Base-by-base conservation (phyloP, 257 asterid genomes). In the Phtheirospermum japonicum region DNA sequence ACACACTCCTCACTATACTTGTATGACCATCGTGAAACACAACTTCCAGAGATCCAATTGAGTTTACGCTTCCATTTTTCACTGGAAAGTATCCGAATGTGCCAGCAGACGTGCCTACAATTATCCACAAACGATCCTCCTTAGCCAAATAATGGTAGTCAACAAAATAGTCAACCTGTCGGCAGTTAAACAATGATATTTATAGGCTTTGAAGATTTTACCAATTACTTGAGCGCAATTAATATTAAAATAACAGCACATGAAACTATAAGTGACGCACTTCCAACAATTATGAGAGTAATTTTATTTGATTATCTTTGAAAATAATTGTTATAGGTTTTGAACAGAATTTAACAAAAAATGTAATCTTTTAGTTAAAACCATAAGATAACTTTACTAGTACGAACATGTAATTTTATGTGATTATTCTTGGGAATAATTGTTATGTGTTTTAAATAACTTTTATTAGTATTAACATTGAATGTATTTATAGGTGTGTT, bases 111-210 rank as follows among this genome's bases (percentile, higher is more conserved):
- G 96, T 82, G 64, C 96, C 97, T 7, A 91, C 99, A 19, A 89
- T 79, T 14, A 69, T 84, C 95, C 93, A 86, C n/a, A 92, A 71
- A 10, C 71, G 67, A 52, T 85, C 88, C 23, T 82, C 90, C 79
- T 89, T 95, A 1, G 28, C 48, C 31, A 94, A 93, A 71, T 89
- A 93, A 77, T 83, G 85, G 73, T 96, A 93, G 64, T 89, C 91
- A 57, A 85, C 76, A 67, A 93, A 89, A 76, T 93, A 89, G 67
- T 89, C 97, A 40, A 93, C 89, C 99, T 89, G 76, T 56, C 45
- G 37, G 7, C 66, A 40, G 43, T 45, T 28, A 5, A 9, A 23
- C 31, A 46, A 46, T n/a, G 9, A 17, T 48, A 18, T 17, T 14
- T 48, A 48, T 1, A n/a, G n/a, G n/a, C n/a, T n/a, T n/a, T n/a